phyloP scores from a whole-genome alignment of 495 filamentous ascomycete genomes.

The Podospora conica region DNA sequence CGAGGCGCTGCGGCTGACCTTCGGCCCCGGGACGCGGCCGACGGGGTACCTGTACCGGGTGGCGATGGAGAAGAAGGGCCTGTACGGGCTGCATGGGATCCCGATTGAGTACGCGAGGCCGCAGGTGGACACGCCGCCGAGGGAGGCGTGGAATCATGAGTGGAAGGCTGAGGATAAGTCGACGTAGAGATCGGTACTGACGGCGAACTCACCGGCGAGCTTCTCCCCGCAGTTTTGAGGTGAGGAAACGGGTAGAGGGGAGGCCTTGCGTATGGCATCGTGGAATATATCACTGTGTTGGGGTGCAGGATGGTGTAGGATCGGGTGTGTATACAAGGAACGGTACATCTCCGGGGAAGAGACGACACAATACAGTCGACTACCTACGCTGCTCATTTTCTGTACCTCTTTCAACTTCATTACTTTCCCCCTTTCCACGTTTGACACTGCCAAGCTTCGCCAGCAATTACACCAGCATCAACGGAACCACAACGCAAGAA shows the following conservation, averaged over 20 bases:
- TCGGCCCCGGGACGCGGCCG: constrained; percentile 52
- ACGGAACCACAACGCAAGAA: neutral
- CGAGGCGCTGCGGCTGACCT: constrained; percentile 69
- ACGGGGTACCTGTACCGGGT: constrained; percentile 74
- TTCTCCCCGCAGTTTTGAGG: too few relatives aligned
- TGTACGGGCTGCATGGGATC: constrained; percentile 56
- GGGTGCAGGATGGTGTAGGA: neutral
- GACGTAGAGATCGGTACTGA: neutral
- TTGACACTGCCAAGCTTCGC: neutral
- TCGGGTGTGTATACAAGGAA: neutral
- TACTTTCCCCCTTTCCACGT: too few relatives aligned
- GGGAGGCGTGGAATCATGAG: constrained; percentile 71
- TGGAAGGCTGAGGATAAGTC: constrained; percentile 44
- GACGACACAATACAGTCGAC: neutral
- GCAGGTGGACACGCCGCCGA: constrained; percentile 70
- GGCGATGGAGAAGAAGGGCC: constrained; percentile 77
- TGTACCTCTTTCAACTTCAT: neutral
- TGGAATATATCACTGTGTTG: neutral
- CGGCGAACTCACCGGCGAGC: too few relatives aligned
- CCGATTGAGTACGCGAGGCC: constrained; percentile 84
- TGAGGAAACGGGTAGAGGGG: neutral
- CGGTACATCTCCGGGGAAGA: neutral
- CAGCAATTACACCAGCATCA: neutral
- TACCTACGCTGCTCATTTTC: neutral
- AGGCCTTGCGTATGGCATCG: neutral